Conservation (phyloP, 345 rosid genomes). For the Eucalyptus virginea region DNA sequence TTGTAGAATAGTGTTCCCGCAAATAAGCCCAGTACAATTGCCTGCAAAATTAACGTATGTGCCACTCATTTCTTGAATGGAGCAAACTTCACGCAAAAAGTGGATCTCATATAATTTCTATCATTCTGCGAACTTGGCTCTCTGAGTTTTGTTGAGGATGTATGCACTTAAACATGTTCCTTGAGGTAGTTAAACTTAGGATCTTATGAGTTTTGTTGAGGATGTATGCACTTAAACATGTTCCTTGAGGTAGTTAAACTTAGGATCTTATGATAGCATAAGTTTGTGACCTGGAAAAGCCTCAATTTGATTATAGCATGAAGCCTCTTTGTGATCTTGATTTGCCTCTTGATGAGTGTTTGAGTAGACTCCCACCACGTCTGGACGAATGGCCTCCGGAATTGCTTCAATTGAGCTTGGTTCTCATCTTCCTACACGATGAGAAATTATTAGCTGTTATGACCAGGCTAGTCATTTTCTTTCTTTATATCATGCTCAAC, state of each 20-base stretch:
- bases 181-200: too few species aligned
- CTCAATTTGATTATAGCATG: constrained; percentile 12
- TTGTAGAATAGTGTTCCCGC: constrained; percentile 15
- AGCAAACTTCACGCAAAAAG: not conserved
- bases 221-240: not conserved
- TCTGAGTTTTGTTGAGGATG: not conserved
- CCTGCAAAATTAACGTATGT: not conserved
- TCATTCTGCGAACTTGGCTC: not conserved
- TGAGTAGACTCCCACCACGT: constrained; percentile 15
- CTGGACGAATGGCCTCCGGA: constrained; percentile 13
- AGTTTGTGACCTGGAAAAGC: constrained; percentile 11
- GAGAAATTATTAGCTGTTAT: not conserved
- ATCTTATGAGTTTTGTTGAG: not conserved
- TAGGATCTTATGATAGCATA: not conserved
- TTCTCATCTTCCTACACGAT: constrained; percentile 2
- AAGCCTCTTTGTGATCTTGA: constrained; percentile 16
- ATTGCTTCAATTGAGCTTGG: constrained; percentile 12
- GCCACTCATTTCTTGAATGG: not conserved
- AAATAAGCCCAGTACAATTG: constrained; percentile 4
- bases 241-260: not conserved
- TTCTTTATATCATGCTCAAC: not conserved
- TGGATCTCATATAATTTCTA: not conserved
- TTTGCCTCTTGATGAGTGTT: constrained; percentile 13
- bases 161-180: not conserved
- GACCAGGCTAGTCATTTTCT: not conserved